Percentiles rank a stretch among this genome's conserved stretches.
Evolutionary conservation across 257 asterid species (phyloP).

Genomic region (Scutellaria minor): DNA sequence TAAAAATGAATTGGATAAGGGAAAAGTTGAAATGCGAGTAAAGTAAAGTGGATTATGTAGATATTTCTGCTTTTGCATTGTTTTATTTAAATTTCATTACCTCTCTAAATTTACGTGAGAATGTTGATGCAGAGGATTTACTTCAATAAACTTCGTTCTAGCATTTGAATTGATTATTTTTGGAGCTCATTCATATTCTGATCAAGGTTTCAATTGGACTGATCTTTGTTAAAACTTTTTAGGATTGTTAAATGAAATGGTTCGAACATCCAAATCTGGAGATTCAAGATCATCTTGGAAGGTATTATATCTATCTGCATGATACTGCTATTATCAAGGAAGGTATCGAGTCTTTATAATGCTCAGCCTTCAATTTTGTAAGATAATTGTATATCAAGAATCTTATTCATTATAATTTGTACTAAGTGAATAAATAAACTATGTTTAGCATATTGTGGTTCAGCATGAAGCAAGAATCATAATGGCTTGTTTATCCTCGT

Average conservation of each 20-base stretch:
- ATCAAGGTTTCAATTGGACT: not conserved
- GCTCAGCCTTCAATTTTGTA: not conserved
- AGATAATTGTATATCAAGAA: not conserved
- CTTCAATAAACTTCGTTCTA: not conserved
- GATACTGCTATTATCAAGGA: slow-evolving; percentile 10
- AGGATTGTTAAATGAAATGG: slow-evolving; percentile 81
- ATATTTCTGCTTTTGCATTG: not conserved
- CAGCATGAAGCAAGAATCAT: not conserved
- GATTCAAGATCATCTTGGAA: slow-evolving; percentile 77
- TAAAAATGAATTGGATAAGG: not conserved
- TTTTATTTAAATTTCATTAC: not conserved
- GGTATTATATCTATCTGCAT: slow-evolving; percentile 46
- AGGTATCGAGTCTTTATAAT: slow-evolving; percentile 16
- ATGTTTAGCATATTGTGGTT: not conserved
- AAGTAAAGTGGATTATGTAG: not conserved
- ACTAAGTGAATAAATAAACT: not conserved
- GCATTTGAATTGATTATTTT: slow-evolving; percentile 30
- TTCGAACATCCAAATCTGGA: slow-evolving; percentile 66
- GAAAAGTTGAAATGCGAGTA: not conserved
- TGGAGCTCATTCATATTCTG: too few species aligned
- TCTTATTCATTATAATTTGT: too few species aligned
- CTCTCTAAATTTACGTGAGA: not conserved
- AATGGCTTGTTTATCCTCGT: slow-evolving; percentile 15
- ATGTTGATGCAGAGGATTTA: not conserved
- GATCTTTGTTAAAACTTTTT: slow-evolving; percentile 32